phyloP scores from a whole-genome alignment of 352 stramenopile genomes.

The Globisporangium canariense region DNA sequence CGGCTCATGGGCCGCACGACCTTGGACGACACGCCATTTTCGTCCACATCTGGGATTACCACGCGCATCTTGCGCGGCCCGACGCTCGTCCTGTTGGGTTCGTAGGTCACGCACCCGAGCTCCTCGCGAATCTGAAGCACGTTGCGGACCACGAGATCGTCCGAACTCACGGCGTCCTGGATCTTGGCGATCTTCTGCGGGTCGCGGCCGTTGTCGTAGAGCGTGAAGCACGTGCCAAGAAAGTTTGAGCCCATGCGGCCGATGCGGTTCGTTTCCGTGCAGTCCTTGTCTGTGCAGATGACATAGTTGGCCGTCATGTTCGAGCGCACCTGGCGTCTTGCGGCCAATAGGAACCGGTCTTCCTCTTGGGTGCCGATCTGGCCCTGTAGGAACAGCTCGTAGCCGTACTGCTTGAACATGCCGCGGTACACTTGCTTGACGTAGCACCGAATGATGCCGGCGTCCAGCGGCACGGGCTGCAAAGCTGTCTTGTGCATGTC shows the following conservation, averaged over 20 bases:
- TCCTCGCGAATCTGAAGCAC: constrained; percentile 87
- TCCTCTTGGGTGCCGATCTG: constrained; percentile 83
- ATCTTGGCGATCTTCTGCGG: constrained; percentile 88
- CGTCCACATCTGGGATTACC: constrained; percentile 76
- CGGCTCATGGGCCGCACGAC: constrained; percentile 84
- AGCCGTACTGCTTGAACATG: constrained; percentile 87
- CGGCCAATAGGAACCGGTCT: constrained; percentile 74
- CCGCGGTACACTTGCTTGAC: constrained; percentile 86
- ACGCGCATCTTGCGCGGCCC: constrained; percentile 86
- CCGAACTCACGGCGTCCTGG: constrained; percentile 71
- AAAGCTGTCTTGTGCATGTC: constrained; percentile 77
- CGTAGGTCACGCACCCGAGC: constrained; percentile 82
- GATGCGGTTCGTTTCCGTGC: constrained; percentile 64
- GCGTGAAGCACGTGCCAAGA: constrained; percentile 80
- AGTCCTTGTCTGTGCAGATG: constrained; percentile 83
- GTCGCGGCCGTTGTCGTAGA: constrained; percentile 87
- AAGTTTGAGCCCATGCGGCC: constrained; percentile 89
- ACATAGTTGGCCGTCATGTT: constrained; percentile 89
- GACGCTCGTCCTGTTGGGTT: constrained; percentile 84
- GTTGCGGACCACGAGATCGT: constrained; percentile 68
- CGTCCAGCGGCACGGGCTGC: constrained; percentile 76
- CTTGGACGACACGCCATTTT: constrained; percentile 74
- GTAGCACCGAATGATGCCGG: constrained; percentile 85
- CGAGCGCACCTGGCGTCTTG: constrained; percentile 77
- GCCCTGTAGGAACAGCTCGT: constrained; percentile 81